These are phyloP conservation scores for Eutrema heterophyllum DNA, from an alignment of 345 rosid species.

Conservation along the genomic window DNA sequence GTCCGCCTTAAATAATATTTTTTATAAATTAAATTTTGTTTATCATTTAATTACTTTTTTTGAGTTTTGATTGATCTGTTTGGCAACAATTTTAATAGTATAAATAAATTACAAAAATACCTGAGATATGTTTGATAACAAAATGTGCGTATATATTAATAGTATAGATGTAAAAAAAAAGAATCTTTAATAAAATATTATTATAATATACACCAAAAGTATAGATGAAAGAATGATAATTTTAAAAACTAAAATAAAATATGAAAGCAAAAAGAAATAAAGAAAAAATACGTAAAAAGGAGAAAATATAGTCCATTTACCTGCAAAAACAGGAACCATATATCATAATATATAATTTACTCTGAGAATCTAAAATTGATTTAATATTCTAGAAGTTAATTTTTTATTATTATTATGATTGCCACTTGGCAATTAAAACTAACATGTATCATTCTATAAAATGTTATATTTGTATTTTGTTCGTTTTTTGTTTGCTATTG, in stretches of 20 bases:
- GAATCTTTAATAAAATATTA: not conserved
- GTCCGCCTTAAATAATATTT: too few relatives aligned
- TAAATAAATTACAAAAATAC: too few relatives aligned
- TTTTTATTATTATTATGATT: not conserved
- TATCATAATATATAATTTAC: not conserved
- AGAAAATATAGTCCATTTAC: not conserved
- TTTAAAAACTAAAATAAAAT: not conserved
- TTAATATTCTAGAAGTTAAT: not conserved
- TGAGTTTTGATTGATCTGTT: too few relatives aligned
- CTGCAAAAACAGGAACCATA: constrained; percentile 22
- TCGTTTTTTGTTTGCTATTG: not conserved
- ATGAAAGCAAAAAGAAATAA: not conserved
- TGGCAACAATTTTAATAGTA: too few relatives aligned
- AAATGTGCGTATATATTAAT: too few relatives aligned
- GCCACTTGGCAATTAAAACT: not conserved
- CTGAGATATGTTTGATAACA: too few relatives aligned
- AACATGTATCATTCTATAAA: not conserved
- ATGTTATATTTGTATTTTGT: not conserved
- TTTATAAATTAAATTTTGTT: too few relatives aligned
- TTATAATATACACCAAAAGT: not conserved
- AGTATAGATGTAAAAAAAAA: too few relatives aligned
- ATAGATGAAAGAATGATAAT: too few relatives aligned
- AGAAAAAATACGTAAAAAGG: not conserved
- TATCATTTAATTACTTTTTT: too few relatives aligned
- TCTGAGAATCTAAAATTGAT: not conserved